Base-by-base conservation (phyloP, 805 yeast genomes). In the Barnettozyma vustinii region DNA sequence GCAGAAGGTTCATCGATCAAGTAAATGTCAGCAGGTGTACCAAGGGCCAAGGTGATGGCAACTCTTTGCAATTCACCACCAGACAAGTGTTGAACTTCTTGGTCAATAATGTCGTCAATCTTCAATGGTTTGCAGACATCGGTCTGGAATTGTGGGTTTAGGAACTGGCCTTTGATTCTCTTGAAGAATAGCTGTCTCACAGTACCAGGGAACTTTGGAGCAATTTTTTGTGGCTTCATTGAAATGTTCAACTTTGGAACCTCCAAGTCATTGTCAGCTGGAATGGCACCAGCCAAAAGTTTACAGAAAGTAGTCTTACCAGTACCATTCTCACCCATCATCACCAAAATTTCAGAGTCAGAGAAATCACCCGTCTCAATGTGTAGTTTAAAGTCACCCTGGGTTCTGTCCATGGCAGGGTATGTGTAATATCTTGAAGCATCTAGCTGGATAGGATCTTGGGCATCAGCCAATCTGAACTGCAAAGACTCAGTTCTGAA, bases 21-120 rank as follows among this genome's bases (percentile, higher is more conserved):
- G 68, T 94, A 94, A 58, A 94, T 87, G 70, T 94, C 99, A 26
- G 99, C 98, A 18, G 87, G 87, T 45, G 84, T 74, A 80, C 99
- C 99, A 52, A 94, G 77, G 5, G 98, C 83, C 67, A 94, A 78
- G 35, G 90, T 96, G 71, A 94, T 92, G 56, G 99, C 99, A 52
- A 94, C 99, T 77, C 99, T 86, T 75, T 94, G 99, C 75, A 94
- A 79, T 76, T 94, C 99, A 83, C 99, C 99, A 75, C 99, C 99
- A 44, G 97, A 91, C 70, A 94, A 76, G 61, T 89, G 88, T 75
- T 89, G 97, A 46, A 94, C 99, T 73, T 94, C 98, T 70, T 94
- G 96, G 71, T 94, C 99, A 56, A 94, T 85, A 60, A 94, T 87
- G 65, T 85, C 91, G 60, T 94, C 98, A 56, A 94, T 89, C 65